A percentile compares a stretch with the other conserved stretches of the same genome.
These are phyloP conservation scores for Xylariales sp. DNA, from an alignment of 2,329 filamentous ascomycete genomes.

Conservation along the genomic window DNA sequence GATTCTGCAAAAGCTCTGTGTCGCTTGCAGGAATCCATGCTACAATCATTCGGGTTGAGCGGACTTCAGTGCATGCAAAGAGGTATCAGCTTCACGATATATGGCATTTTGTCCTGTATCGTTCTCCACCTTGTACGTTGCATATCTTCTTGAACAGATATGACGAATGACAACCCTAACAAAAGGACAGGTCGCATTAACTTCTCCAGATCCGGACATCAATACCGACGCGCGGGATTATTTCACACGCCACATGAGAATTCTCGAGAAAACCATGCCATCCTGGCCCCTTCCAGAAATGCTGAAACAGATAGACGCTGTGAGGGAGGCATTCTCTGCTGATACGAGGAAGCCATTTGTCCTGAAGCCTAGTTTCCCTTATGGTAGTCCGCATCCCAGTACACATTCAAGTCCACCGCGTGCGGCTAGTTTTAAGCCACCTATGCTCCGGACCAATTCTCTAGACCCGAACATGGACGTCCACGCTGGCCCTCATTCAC, in stretches of 20 bases:
- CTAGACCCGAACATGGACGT: slow-evolving; percentile 67
- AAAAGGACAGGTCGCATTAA: slow-evolving; percentile 79
- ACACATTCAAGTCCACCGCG: slow-evolving; percentile 72
- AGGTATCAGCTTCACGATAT: slow-evolving; percentile 96
- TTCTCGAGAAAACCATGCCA: slow-evolving; percentile 85
- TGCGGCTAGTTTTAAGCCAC: slow-evolving; percentile 63
- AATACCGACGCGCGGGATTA: slow-evolving; percentile 87
- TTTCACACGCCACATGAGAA: slow-evolving; percentile 93
- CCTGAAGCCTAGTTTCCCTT: slow-evolving; percentile 87
- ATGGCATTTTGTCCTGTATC: slow-evolving; percentile 88
- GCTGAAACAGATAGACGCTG: slow-evolving; percentile 87
- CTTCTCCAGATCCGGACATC: slow-evolving; percentile 89
- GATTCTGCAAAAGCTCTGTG: slow-evolving; percentile 86
- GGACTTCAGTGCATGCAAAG: slow-evolving; percentile 92
- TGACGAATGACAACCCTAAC: slow-evolving; percentile 34
- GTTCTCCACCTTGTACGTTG: slow-evolving; percentile 88
- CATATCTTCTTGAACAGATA: slow-evolving; percentile 22
- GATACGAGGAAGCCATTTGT: slow-evolving; percentile 88
- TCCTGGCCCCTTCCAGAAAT: slow-evolving; percentile 91
- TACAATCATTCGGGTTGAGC: slow-evolving; percentile 79
- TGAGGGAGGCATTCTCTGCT: slow-evolving; percentile 91
- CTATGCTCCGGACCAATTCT: slow-evolving; percentile 59
- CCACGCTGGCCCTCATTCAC: slow-evolving; percentile 62
- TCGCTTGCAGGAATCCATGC: slow-evolving; percentile 84
- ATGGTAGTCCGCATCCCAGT: slow-evolving; percentile 79